Conservation (phyloP, 352 stramenopile genomes). For the Lagenidium sp. region DNA sequence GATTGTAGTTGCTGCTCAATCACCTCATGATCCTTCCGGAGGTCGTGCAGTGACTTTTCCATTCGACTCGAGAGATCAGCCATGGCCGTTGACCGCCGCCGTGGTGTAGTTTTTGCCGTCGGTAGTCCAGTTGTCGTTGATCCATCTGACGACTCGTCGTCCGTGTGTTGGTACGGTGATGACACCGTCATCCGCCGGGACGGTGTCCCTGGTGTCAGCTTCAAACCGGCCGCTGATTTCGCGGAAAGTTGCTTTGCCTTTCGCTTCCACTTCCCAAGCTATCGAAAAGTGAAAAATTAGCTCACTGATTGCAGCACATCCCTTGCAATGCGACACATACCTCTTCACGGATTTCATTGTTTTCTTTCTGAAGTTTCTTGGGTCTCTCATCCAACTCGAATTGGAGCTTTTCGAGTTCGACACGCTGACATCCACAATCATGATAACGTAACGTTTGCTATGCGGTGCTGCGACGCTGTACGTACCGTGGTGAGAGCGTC, state of each 20-base stretch:
- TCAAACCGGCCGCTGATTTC: conserved; percentile 22
- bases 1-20: conserved; percentile 11
- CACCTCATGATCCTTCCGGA: conserved; percentile 66
- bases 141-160: conserved; percentile 49
- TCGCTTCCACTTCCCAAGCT: conserved; percentile 52
- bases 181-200: conserved; percentile 25
- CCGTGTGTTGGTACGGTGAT: conserved; percentile 42
- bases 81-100: conserved; percentile 56
- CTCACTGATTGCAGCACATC: not conserved
- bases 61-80: conserved; percentile 68
- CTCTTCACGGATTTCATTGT: conserved; percentile 45
- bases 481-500: conserved; percentile 6
- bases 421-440: not conserved
- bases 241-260: conserved; percentile 73
- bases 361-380: conserved; percentile 56
- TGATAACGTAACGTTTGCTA: not conserved
- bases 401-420: conserved; percentile 20
- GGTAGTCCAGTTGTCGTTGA: too few species aligned
- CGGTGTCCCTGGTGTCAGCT: conserved; percentile 20
- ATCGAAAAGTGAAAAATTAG: not conserved
- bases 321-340: conserved; percentile 12
- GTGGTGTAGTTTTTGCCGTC: conserved; percentile 26
- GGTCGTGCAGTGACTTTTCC: conserved; percentile 60
- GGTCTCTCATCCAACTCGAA: conserved; percentile 44
- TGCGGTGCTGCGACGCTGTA: not conserved